Percentiles rank a stretch among this genome's conserved stretches.
Conservation (phyloP, 306 rosid species). For the Nissolia schottii region DNA sequence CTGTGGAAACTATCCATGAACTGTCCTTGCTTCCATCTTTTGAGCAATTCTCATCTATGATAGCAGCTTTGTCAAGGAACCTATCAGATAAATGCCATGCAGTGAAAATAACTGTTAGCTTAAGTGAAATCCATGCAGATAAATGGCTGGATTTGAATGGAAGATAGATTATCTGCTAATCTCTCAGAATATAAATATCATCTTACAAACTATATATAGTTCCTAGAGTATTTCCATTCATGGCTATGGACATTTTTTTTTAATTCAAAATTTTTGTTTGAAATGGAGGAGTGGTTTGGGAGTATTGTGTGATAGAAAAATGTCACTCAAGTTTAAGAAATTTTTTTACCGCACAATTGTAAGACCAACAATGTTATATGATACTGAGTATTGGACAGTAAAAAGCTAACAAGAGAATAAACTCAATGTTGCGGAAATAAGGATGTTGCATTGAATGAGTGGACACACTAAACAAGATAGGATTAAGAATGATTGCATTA, state of each 20-base stretch:
- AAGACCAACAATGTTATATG: no score
- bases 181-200: neutral
- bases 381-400: no score
- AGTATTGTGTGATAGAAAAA: no score
- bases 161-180: neutral
- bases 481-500: no score
- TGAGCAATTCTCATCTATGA: conserved; percentile 44
- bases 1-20: conserved; percentile 69
- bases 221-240: neutral
- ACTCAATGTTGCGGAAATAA: no score
- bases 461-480: no score
- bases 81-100: conserved; percentile 34
- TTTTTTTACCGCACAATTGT: no score
- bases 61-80: conserved; percentile 92
- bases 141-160: neutral
- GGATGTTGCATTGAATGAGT: no score
- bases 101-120: conserved; percentile 10
- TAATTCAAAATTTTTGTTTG: no score
- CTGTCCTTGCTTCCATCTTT: conserved; percentile 37
- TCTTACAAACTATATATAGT: neutral
- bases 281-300: no score
- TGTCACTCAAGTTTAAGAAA: no score
- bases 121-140: neutral
- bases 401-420: no score
- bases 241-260: neutral